A percentile compares a stretch with the other conserved stretches of the same genome.
Conservation (phyloP, 2,329 filamentous ascomycete genomes). For the Xylariaceae sp. region DNA sequence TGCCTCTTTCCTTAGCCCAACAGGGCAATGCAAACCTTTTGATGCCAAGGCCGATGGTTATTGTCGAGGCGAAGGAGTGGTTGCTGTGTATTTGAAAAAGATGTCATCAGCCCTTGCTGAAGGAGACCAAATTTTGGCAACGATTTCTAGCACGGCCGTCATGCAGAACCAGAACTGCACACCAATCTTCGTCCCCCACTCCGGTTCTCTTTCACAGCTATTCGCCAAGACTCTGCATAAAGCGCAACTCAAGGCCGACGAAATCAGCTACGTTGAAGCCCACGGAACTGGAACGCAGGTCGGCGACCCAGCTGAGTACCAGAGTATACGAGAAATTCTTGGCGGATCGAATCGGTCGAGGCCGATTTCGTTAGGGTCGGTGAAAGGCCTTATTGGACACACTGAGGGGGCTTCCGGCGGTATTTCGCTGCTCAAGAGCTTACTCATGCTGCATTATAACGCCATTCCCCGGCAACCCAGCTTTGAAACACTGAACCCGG, state of each 20-base stretch:
- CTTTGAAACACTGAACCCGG: slow-evolving; percentile 38
- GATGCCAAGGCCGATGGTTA: slow-evolving; percentile 56
- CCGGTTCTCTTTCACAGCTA: slow-evolving; percentile 35
- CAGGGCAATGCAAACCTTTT: slow-evolving; percentile 39
- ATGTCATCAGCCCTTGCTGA: slow-evolving; percentile 52
- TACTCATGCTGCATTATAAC: slow-evolving; percentile 37
- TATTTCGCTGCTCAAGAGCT: slow-evolving; percentile 39
- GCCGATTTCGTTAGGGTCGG: slow-evolving; percentile 34
- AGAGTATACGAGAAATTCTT: slow-evolving; percentile 34
- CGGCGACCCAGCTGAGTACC: slow-evolving; percentile 43
- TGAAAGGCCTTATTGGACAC: slow-evolving; percentile 45
- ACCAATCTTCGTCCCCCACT: slow-evolving; percentile 49
- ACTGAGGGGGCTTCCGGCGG: slow-evolving; percentile 41
- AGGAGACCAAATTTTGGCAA: slow-evolving; percentile 49
- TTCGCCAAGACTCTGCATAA: slow-evolving; percentile 37
- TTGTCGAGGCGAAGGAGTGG: slow-evolving; percentile 56
- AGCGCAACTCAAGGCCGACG: slow-evolving; percentile 18
- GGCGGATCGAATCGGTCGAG: slow-evolving; percentile 4
- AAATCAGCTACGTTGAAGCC: slow-evolving; percentile 41
- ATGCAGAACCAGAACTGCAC: slow-evolving; percentile 48
- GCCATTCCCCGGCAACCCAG: slow-evolving; percentile 43
- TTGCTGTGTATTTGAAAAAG: slow-evolving; percentile 52
- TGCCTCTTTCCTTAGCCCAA: slow-evolving; percentile 36
- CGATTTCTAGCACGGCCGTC: slow-evolving; percentile 44
- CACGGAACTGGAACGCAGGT: slow-evolving; percentile 52